Percentiles rank a stretch among this genome's conserved stretches.
These are phyloP conservation scores for Fusarium keratoplasticum DNA, from an alignment of 2,329 filamentous ascomycete genomes.

Conservation along the genomic window DNA sequence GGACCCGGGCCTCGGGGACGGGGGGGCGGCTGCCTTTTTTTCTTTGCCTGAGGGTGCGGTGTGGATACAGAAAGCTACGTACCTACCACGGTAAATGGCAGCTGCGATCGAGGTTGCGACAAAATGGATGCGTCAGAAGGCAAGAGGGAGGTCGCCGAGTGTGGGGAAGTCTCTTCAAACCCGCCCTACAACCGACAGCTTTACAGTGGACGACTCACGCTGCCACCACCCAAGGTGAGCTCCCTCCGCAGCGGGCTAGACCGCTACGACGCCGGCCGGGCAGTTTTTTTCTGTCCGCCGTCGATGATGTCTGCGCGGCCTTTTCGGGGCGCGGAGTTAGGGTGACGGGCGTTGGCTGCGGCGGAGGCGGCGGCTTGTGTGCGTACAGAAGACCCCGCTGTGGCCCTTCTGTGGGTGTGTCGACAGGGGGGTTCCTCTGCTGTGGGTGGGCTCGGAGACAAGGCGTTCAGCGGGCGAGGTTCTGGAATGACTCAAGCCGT, in stretches of 20 bases:
- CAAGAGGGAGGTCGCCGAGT: slow-evolving; percentile 35
- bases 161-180: slow-evolving; percentile 31
- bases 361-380: slow-evolving; percentile 14
- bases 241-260: slow-evolving; percentile 14
- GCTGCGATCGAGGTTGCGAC: slow-evolving; percentile 10
- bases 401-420: slow-evolving; percentile 38
- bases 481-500: slow-evolving; percentile 45
- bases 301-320: slow-evolving; percentile 33
- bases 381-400: slow-evolving; percentile 18
- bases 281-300: not conserved
- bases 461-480: slow-evolving; percentile 27
- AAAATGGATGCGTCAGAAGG: slow-evolving; percentile 31
- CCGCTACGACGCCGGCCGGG: not conserved
- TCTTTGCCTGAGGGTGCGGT: slow-evolving; percentile 43
- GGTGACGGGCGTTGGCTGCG: slow-evolving; percentile 28
- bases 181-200: slow-evolving; percentile 5
- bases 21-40: slow-evolving; percentile 46
- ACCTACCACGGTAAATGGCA: slow-evolving; percentile 1
- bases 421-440: slow-evolving; percentile 31
- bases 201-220: slow-evolving; percentile 6
- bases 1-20: slow-evolving; percentile 36
- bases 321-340: slow-evolving; percentile 39
- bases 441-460: slow-evolving; percentile 34
- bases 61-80: slow-evolving; percentile 33
- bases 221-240: slow-evolving; percentile 12